Evolutionary conservation across 1,139 yeast species (phyloP), one percentile per base, ranked within the genome.

Genomic region (Geotrichum cucujoidarum): DNA sequence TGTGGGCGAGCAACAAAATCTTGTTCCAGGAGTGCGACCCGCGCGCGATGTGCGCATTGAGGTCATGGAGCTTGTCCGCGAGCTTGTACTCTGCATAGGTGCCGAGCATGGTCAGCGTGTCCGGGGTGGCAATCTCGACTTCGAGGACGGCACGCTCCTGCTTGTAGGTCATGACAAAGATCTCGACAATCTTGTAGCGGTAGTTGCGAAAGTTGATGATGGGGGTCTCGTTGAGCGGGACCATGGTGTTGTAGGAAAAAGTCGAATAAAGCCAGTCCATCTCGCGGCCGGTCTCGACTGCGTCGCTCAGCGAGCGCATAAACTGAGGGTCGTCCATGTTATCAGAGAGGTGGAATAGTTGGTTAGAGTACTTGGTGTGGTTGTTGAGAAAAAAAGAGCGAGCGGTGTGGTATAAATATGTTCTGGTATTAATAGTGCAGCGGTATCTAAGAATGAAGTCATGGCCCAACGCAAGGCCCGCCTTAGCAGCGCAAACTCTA

Each of bases 151-250:
- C 48, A 17, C 42, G 40, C 27, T 49, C 52, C 27, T 49, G 52
- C 20, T 39, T 38, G 36, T 49, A 49, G 21, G 52, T 24, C 52
- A 49, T 49, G 44, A 35, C 46, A 25, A 49, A 49, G 46, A 49
- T 39, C 21, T 49, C 52, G 37, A 49, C 52, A 16, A 49, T 49
- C 29, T 49, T 49, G 49, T 49, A 49, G 21, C 52, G 37, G 38
- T 49, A 49, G 38, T 49, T 49, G 31, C 52, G 30, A 30, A 49
- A 49, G 46, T 49, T 49, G 30, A 41, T 45, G 41, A 49, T 42
- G 25, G 52, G 52, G 11, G 52, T 49, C 31, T 49, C 49, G 41
- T 49, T 40, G 24, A 44, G 45, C 5, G 16, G 38, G 29, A 42
- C 44, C 27, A 35, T 40, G 13, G 52, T 29, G 30, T 39, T 35